phyloP scores from a whole-genome alignment of 2,329 filamentous ascomycete species.

The Cladosporium sp. region DNA sequence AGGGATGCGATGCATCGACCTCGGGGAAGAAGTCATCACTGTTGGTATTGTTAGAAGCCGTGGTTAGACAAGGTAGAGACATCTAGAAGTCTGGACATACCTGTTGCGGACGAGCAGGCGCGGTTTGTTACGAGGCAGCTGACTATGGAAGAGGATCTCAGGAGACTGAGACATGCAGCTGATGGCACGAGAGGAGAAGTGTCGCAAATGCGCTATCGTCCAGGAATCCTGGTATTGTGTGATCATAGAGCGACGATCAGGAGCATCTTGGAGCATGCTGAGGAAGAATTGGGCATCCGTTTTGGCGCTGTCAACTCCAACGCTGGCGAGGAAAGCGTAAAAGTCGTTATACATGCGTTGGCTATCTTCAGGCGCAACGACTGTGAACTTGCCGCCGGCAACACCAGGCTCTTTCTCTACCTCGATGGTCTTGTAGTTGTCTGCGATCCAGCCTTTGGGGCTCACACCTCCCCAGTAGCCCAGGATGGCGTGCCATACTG shows the following conservation, averaged over 20 bases:
- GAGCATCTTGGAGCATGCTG: slow-evolving; percentile 70
- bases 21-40: slow-evolving; percentile 85
- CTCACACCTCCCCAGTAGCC: slow-evolving; percentile 93
- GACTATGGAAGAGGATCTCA: slow-evolving; percentile 80
- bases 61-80: neutral
- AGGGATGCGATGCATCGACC: slow-evolving; percentile 76
- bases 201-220: slow-evolving; percentile 72
- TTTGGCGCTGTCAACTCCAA: slow-evolving; percentile 84
- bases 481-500: slow-evolving; percentile 88
- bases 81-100: neutral
- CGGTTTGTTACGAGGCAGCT: slow-evolving; percentile 74
- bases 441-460: slow-evolving; percentile 69
- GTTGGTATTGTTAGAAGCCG: too few relatives aligned
- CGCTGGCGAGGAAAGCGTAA: slow-evolving; percentile 73
- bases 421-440: slow-evolving; percentile 71
- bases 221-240: slow-evolving; percentile 82
- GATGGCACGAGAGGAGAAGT: slow-evolving; percentile 77
- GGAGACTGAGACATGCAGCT: slow-evolving; percentile 95
- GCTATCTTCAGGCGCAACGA: slow-evolving; percentile 74
- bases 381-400: slow-evolving; percentile 66
- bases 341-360: slow-evolving; percentile 84
- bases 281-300: slow-evolving; percentile 91
- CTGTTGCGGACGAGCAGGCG: slow-evolving; percentile 64
- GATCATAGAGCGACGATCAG: slow-evolving; percentile 70
- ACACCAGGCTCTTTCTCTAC: slow-evolving; percentile 58